Conservation (phyloP, 208 protist genomes). For the Acanthamoeba rhysodes region DNA sequence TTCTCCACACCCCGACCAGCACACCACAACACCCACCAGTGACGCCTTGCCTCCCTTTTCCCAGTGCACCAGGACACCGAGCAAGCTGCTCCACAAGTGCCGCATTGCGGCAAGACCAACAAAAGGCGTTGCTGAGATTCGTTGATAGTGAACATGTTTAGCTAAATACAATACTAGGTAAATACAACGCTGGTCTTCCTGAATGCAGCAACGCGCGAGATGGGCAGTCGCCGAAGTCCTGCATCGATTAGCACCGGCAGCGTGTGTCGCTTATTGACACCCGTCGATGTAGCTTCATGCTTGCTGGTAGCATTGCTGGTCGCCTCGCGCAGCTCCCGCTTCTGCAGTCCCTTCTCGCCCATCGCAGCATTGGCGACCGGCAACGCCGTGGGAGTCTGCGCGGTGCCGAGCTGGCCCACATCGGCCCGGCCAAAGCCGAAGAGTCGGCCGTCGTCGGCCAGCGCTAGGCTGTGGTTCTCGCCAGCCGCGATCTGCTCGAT, state of each 20-base stretch:
- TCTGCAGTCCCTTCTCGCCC: not conserved
- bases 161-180: too few relatives aligned
- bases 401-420: not conserved
- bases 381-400: not conserved
- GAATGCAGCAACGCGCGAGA: not conserved
- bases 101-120: too few relatives aligned
- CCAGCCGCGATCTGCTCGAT: constrained; percentile 24
- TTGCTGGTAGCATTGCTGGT: not conserved
- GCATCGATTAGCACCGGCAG: not conserved
- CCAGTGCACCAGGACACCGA: too few relatives aligned
- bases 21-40: too few relatives aligned
- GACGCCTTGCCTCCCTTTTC: too few relatives aligned
- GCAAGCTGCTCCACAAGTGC: too few relatives aligned
- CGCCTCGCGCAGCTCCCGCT: not conserved
- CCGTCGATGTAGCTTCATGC: not conserved
- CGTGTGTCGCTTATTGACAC: not conserved
- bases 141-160: too few relatives aligned
- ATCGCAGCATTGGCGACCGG: not conserved
- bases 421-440: constrained; percentile 7
- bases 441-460: not conserved
- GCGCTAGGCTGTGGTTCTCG: constrained; percentile 39
- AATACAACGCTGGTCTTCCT: not conserved
- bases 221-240: not conserved
- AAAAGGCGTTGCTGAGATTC: too few relatives aligned
- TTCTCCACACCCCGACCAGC: too few relatives aligned